Base-by-base conservation (phyloP, 2,329 filamentous ascomycete genomes). In the Xylaria sp. region DNA sequence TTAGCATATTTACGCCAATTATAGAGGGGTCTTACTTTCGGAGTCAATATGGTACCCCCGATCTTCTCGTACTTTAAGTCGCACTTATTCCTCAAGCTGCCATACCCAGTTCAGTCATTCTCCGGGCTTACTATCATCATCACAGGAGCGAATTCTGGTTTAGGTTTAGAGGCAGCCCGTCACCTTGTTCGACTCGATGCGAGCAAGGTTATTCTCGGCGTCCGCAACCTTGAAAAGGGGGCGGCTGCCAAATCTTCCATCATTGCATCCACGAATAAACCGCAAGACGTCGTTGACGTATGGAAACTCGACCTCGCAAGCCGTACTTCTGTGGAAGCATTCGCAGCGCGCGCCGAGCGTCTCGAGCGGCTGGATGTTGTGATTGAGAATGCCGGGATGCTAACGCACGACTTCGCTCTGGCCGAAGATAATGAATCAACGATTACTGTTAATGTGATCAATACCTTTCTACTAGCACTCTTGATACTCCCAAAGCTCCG, bases 281-380 rank as follows among this genome's bases (percentile, higher is more conserved):
- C 48, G 3, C 39, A 36, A 1, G 71, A 70, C 1, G 66, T 76
- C 1, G 75, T 84, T 20, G 80, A 84, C 31, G 81, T 85, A 15
- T 86, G 83, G 83, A 55, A 78, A 4, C 72, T 86, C 8, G 83
- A 86, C 67, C 80, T 86, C 58, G 62, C 69, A 3, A 81, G 77
- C 2, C 83, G 81, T 65, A 73, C 75, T 3, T 82, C 79, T 3
- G 74, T 82, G 25, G 68, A 75, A 54, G 71, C 72, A 1, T 86
- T 87, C 68, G 80, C 77, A 10, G 69, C 70, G 3, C 74, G 81
- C 8, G 67, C 63, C 23, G 23, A 67, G 6, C 28, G 31, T 52
- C 73, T 85, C 36, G 78, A 80, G 3, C 75, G 84, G 10, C 72
- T 86, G 20, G 84, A 86, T 66, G 76, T 79, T 2, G 69, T 86